Evolutionary conservation across 2,329 filamentous ascomycete genomes (phyloP).

Genomic region (Zasmidium citrigriseum): DNA sequence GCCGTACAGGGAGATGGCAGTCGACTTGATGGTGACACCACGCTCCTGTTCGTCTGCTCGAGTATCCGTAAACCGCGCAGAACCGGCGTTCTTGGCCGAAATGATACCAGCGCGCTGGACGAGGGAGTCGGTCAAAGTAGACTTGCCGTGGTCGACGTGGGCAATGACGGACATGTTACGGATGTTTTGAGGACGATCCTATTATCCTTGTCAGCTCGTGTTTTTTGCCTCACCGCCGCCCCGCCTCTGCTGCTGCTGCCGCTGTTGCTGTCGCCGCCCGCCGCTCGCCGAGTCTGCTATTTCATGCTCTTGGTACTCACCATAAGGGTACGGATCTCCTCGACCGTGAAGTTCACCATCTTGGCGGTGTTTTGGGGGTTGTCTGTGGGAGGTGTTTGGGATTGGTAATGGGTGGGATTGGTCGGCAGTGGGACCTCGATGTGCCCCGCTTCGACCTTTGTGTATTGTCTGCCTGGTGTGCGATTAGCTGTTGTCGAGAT

Average conservation of each 20-base stretch:
- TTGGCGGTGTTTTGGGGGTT: constrained; percentile 66
- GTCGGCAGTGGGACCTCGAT: constrained; percentile 11
- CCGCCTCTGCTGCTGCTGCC: background rate
- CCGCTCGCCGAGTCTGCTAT: background rate
- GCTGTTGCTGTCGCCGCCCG: background rate
- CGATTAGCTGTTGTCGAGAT: no score
- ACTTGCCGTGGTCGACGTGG: constrained; percentile 99
- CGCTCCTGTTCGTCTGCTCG: constrained; percentile 97
- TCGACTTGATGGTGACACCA: constrained; percentile 99
- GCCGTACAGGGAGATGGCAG: constrained; percentile 97
- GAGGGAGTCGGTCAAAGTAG: constrained; percentile 98
- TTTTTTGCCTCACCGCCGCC: constrained; percentile 1
- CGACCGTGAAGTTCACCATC: constrained; percentile 99
- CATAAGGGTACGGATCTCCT: constrained; percentile 57
- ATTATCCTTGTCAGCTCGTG: no score
- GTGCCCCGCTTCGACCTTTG: constrained; percentile 1
- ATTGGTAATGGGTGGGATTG: constrained; percentile 5
- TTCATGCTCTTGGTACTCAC: no score
- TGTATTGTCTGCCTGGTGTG: background rate
- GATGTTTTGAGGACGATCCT: constrained; percentile 70
- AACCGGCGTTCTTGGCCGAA: constrained; percentile 94
- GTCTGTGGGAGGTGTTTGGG: constrained; percentile 8
- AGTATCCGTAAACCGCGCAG: constrained; percentile 94
- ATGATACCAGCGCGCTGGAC: constrained; percentile 99
- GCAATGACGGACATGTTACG: constrained; percentile 99